Evolutionary conservation across 2,329 filamentous ascomycete genomes (phyloP), one percentile per base, ranked within the genome.

Genomic region (Talaromyces sp.): DNA sequence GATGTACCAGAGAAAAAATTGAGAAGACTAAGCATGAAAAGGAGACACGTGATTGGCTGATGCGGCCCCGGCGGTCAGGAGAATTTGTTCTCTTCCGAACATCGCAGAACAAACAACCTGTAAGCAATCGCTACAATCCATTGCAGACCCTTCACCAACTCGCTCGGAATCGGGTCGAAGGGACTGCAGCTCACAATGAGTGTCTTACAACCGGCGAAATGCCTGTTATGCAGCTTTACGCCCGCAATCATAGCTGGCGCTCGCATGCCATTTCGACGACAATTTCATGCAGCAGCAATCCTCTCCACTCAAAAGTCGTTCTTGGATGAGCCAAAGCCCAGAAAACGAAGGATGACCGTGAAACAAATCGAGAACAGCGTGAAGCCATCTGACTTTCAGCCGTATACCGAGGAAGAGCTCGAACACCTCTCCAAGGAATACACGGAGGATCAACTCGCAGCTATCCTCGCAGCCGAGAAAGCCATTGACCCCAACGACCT

Each of bases 391-490:
- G 67, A 78, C 58, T 75, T 76, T 69, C 84, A 87, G 68, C 82
- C 85, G 15, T 95, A 93, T 80, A 88, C 87, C 15, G 79, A 84
- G 47, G 84, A 88, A 69, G 89, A 95, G 74, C 85, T 87, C 73
- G 83, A 84, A 67, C 73, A 79, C 22, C 83, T 97, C 65, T 78
- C 79, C 66, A 80, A 86, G 73, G 86, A 85, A 71, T 98, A 97
- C 82, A 91, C 92, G 0, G 84, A 89, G 17, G 87, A 90, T 75
- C 94, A 98, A 81, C 83, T 96, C 71, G 88, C 87, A 64, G 92
- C 93, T 65, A 88, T 98, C 75, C 84, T 91, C 79, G 90, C 91
- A 58, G 93, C 90, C 72, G 93, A 97, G 79, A 81, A 85, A 67
- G 87, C 90, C 70, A 88, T 97, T 75, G 85, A 90, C 74, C 81